Base-by-base conservation (phyloP, 139 green algal genomes). In the Chlamydomonas schloesseri region DNA sequence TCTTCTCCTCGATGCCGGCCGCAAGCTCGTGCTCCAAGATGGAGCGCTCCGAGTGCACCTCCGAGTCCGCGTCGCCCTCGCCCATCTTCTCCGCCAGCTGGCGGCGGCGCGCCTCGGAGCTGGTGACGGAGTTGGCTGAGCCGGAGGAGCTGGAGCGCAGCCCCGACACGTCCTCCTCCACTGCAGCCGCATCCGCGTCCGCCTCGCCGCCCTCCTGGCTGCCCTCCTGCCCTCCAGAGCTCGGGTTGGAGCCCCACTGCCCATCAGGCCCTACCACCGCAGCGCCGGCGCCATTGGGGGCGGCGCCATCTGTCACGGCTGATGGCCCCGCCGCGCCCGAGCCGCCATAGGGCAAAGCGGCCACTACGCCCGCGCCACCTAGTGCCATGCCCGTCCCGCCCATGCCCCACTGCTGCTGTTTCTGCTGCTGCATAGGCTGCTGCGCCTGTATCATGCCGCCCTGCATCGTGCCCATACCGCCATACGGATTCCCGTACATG, bases 1-100 rank as follows among this genome's bases (percentile, higher is more conserved):
- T 83, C 73, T 88, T 88, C 60, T 83, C 64, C 64, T 88, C 83
- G 6, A 88, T 82, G 31, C 73, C 83, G 14, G 57, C n/a, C 18
- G 83, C 73, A 4, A 88, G 60, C 60, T 83, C 83, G 34, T 79
- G 69, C 36, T 87, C 81, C 53, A 79, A 1, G 29, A 87, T 79
- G 26, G 69, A 80, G 28, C 31, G 62, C 34, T 80, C 69, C 3
- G 11, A n/a, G 72, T 79, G 72, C 14, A 71, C 64, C 18, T 23
- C 18, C 20, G 34, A 58, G 28, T 83, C 58, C 34, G 29, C 64
- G 31, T 74, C 78, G 13, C 76, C 67, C 14, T 76, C 79, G 60
- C 24, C 24, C 47, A 9, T 85, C 79, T 17, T 77, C 31, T 28
- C 37, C 28, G 8, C 46, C 46, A 50, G 42, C 42, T 50, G 42